Percentiles rank a stretch among this genome's conserved stretches.
Conservation (phyloP, 768 basidiomycete species). For the Hortiboletus flavorubellus region DNA sequence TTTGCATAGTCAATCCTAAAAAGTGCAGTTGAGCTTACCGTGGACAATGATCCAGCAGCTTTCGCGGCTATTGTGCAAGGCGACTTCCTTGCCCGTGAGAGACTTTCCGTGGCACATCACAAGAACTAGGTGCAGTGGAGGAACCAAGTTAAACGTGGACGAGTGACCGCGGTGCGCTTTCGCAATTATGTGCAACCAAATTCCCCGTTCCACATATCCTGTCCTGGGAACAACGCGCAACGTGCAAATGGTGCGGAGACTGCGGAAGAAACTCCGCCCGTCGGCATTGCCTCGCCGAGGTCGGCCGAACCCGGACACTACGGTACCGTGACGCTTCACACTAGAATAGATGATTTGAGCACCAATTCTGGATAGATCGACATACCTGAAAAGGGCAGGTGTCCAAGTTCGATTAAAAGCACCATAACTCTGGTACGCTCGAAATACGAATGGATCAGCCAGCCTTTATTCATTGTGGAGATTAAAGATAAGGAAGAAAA, state of each 20-base stretch:
- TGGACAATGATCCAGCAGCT: slow-evolving; percentile 86
- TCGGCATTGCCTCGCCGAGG: not conserved
- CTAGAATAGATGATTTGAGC: no score
- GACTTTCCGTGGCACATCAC: slow-evolving; percentile 15
- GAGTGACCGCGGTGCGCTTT: not conserved
- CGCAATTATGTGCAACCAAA: not conserved
- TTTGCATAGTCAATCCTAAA: not conserved
- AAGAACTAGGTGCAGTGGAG: not conserved
- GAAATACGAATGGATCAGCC: slow-evolving; percentile 1
- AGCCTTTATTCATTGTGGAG: slow-evolving; percentile 17
- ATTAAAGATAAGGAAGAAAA: slow-evolving; percentile 22
- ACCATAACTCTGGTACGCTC: not conserved
- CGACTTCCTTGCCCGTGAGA: slow-evolving; percentile 49
- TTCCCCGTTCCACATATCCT: slow-evolving; percentile 5
- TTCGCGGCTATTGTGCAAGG: slow-evolving; percentile 53
- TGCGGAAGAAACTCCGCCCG: slow-evolving; percentile 4
- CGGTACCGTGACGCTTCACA: no score
- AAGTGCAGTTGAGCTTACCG: slow-evolving; percentile 38
- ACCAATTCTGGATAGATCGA: not conserved
- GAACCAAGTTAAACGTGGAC: not conserved
- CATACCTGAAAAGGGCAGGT: slow-evolving; percentile 6
- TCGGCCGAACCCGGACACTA: not conserved
- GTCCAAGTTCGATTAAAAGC: slow-evolving; percentile 3
- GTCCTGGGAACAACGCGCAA: slow-evolving; percentile 1
- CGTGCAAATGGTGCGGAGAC: no score